Base-by-base conservation (phyloP, 352 stramenopile species). In the Globisporangium apiculatum region DNA sequence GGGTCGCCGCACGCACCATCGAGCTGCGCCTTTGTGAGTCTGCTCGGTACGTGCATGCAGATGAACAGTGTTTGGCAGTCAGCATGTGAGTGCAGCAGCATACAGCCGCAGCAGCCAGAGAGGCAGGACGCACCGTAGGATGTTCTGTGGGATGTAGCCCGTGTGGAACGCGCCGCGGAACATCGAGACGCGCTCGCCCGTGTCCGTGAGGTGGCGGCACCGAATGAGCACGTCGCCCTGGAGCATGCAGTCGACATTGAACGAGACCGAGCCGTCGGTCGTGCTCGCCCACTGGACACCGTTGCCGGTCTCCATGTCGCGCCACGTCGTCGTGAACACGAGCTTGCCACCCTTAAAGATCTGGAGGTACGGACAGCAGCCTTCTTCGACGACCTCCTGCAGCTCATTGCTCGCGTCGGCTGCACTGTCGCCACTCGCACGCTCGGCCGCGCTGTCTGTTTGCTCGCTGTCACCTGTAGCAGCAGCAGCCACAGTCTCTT, bases 81-180 rank as follows among this genome's bases (percentile, higher is more conserved):
- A 55, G 24, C 24, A 51, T 47, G 8, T 55, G 8, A 40, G 47
- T 38, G 7, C 51, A 55, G 5, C n/a, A 53, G 18, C 11, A 55
- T 31, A 31, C 24, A 31, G 24, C 24, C 24, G 2, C 1, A 31
- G 24, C 24, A 31, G 24, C 24, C 24, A 31, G 24, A 31, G 24
- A 31, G 35, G 8, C 66, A 24, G 17, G 7, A 49, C 45, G 31
- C 74, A 93, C 71, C 95, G 71, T 50, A 99, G 71, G 49, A 99
- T 97, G 17, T 95, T 94, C 40, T 96, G 86, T 5, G 95, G 94
- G 46, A 98, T 95, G 67, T 99, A 99, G 3, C 97, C 96, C n/a
- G 96, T 99, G 76, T 99, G 96, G 68, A 99, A 98, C 12, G 93
- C 95, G 8, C 93, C 95, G 54, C 97, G 89, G 71, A 99, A 99